Base-by-base conservation (phyloP, 2,329 filamentous ascomycete species). In the Ophiosphaerella korrae region DNA sequence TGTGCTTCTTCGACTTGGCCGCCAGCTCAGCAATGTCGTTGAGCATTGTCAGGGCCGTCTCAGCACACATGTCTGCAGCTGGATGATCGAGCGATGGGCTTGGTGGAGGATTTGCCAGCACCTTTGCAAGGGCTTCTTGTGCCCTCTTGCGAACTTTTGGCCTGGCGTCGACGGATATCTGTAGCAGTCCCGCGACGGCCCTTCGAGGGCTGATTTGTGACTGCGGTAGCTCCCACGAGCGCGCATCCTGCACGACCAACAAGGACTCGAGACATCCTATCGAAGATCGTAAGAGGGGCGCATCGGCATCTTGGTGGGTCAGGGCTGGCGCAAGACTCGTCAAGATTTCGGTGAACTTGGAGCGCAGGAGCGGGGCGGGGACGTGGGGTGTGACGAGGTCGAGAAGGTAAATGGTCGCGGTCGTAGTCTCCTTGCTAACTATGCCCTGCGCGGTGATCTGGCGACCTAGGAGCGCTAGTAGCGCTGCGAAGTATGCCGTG, bases 191-290 rank as follows among this genome's bases (percentile, higher is more conserved):
- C 11, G 91, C 91, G 41, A 96, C 87, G 23, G 92, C 94, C 52
- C 92, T 82, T 57, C 94, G 87, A 6, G 94, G 94, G 50, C 92
- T 89, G 67, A 94, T 86, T 72, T 94, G 87, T 44, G 86, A 87
- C 57, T 90, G 86, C 32, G 91, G 87, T 34, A 96, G 83, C 60
- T 92, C 89, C 94, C 94, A 99, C 63, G 91, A 87, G 40, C 87
- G 79, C 7, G 87, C 83, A 78, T 99, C 92, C 75, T 99, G 94
- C 2, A 91, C 92, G 16, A 95, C 76, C 42, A 99, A 81, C 41
- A 99, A 80, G n/a, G 90, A 90, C 76, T 97, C 93, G 34, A 99
- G 82, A 70, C 90, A 96, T 64, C 94, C 94, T 67, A 97, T 94
- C 9, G 92, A 94, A 0, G 92, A 88, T 65, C 90, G 83, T 48